phyloP scores from a whole-genome alignment of 2,329 filamentous ascomycete species.

The Cladosporium sp. region DNA sequence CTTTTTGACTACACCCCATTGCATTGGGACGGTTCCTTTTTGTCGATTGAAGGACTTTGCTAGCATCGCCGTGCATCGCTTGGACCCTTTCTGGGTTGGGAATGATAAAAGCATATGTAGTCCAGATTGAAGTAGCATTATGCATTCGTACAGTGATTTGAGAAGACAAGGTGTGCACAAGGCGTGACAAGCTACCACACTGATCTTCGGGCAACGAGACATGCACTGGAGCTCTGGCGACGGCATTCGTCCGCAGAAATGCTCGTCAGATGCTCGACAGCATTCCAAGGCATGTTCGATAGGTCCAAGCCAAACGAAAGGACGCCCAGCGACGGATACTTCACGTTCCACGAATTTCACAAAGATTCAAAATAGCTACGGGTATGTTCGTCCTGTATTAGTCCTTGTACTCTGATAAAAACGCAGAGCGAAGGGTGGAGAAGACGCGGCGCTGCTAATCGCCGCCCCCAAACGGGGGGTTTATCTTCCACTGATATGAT shows the following conservation, averaged over 20 bases:
- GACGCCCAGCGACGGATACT: too few species aligned
- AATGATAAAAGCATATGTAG: too few species aligned
- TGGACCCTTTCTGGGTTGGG: too few species aligned
- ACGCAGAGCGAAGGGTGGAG: slow-evolving; percentile 41
- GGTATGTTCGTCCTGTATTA: slow-evolving; percentile 11
- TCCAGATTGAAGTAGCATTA: background rate
- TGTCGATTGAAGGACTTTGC: background rate
- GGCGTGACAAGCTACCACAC: too few species aligned
- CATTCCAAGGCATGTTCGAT: too few species aligned
- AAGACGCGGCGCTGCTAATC: slow-evolving; percentile 48
- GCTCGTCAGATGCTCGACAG: too few species aligned
- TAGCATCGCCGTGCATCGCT: background rate
- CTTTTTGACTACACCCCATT: too few species aligned
- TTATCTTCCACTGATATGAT: slow-evolving; percentile 45
- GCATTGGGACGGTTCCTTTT: too few species aligned
- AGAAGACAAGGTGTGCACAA: background rate
- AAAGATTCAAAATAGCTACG: background rate
- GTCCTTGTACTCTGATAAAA: slow-evolving; percentile 6
- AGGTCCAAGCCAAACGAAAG: too few species aligned
- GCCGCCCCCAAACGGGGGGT: slow-evolving; percentile 33
- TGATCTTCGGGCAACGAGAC: too few species aligned
- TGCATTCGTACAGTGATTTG: background rate
- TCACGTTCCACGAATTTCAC: background rate
- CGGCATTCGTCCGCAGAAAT: too few species aligned
- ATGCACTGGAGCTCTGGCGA: too few species aligned